A percentile compares a stretch with the other conserved stretches of the same genome.
phyloP scores from a whole-genome alignment of 495 filamentous ascomycete genomes.

The Penicillium malachiteum region DNA sequence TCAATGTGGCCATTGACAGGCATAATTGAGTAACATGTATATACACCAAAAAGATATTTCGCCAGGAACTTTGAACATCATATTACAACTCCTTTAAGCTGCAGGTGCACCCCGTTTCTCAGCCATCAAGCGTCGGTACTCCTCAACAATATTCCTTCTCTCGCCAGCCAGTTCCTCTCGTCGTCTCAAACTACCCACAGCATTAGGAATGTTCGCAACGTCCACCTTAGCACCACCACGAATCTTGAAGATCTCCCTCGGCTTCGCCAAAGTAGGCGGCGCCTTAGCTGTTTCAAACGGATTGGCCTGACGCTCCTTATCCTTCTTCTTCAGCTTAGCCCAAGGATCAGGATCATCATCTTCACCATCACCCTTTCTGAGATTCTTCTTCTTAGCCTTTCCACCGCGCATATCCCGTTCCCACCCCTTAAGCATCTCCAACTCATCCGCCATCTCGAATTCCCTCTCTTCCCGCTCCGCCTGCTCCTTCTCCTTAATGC shows the following conservation, averaged over 20 bases:
- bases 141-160: slow-evolving; percentile 73
- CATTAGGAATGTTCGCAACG: slow-evolving; percentile 71
- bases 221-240: slow-evolving; percentile 66
- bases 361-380: slow-evolving; percentile 40
- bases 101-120: slow-evolving; percentile 45
- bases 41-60: background rate
- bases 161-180: slow-evolving; percentile 78
- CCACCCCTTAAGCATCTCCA: slow-evolving; percentile 50
- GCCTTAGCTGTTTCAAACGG: slow-evolving; percentile 80
- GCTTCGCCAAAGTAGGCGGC: slow-evolving; percentile 71
- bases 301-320: slow-evolving; percentile 51
- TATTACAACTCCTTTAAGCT: background rate
- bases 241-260: slow-evolving; percentile 69
- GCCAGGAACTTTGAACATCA: background rate
- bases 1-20: too few species aligned
- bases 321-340: slow-evolving; percentile 63
- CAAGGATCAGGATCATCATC: slow-evolving; percentile 73
- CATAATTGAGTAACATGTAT: background rate
- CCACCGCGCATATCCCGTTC: slow-evolving; percentile 46
- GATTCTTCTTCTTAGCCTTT: slow-evolving; percentile 59
- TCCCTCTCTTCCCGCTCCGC: slow-evolving; percentile 62
- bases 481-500: slow-evolving; percentile 62
- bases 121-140: slow-evolving; percentile 78
- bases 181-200: slow-evolving; percentile 74
- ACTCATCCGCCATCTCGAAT: slow-evolving; percentile 48